phyloP scores from a whole-genome alignment of 2,329 filamentous ascomycete genomes.

The Exophiala bonariae region DNA sequence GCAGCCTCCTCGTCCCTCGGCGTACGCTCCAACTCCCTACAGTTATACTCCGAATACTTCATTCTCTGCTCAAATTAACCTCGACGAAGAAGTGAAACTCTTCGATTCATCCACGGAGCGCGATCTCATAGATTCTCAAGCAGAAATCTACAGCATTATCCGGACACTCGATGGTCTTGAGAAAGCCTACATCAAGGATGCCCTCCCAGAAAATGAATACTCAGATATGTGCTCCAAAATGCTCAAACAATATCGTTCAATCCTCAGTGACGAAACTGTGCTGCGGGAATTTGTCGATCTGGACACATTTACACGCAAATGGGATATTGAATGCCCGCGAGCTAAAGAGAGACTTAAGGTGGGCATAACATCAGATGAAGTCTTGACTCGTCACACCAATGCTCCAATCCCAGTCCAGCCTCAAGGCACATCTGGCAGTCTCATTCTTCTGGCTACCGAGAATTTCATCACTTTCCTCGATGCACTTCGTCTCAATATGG shows the following conservation, averaged over 20 bases:
- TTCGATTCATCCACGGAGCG: conserved; percentile 82
- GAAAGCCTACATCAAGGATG: conserved; percentile 95
- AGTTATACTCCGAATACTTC: conserved; percentile 86
- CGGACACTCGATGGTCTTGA: conserved; percentile 93
- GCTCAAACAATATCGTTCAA: conserved; percentile 94
- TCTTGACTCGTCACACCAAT: conserved; percentile 38
- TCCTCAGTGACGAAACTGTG: conserved; percentile 87
- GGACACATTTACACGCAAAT: conserved; percentile 86
- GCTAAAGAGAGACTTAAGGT: conserved; percentile 91
- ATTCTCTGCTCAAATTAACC: conserved; percentile 84
- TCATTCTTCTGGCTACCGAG: conserved; percentile 89
- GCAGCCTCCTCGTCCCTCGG: background rate
- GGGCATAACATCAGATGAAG: conserved; percentile 71
- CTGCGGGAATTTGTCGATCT: conserved; percentile 81
- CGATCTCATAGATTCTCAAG: conserved; percentile 91
- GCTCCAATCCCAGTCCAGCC: conserved; percentile 41
- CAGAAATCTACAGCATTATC: conserved; percentile 97
- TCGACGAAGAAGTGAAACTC: conserved; percentile 95
- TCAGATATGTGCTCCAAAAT: conserved; percentile 93
- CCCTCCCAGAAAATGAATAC: conserved; percentile 86
- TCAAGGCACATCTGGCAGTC: conserved; percentile 49
- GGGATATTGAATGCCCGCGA: conserved; percentile 92
- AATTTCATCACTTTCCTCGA: conserved; percentile 99
- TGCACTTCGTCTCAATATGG: conserved; percentile 84
- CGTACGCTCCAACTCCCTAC: conserved; percentile 83